A percentile compares a stretch with the other conserved stretches of the same genome.
phyloP scores from a whole-genome alignment of 108 stramenopile genomes.

The Mediolabrus comicus region DNA sequence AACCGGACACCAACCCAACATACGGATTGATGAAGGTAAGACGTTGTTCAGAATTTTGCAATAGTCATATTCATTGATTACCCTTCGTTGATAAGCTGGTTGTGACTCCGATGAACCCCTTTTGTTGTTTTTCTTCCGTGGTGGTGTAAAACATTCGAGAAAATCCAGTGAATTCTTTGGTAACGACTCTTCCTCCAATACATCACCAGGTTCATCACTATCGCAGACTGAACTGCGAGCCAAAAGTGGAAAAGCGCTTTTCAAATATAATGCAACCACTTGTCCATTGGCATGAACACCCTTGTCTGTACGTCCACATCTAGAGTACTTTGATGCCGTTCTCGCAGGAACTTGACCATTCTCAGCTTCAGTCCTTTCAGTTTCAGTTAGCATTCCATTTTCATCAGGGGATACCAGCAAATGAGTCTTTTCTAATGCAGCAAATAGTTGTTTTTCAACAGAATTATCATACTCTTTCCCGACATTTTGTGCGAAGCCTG shows the following conservation, averaged over 20 bases:
- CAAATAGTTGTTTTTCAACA: slow-evolving; percentile 86
- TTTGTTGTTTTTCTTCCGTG: slow-evolving; percentile 31
- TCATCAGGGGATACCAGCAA: slow-evolving; percentile 59
- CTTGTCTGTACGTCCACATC: slow-evolving; percentile 91
- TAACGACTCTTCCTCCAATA: slow-evolving; percentile 51
- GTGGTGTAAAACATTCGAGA: slow-evolving; percentile 51
- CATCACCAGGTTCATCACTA: slow-evolving; percentile 20
- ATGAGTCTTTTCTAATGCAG: slow-evolving; percentile 70
- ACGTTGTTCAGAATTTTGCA: slow-evolving; percentile 91
- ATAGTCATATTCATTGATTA: slow-evolving; percentile 87
- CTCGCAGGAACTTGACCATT: slow-evolving; percentile 10
- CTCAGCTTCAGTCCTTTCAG: background rate
- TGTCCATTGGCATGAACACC: slow-evolving; percentile 84
- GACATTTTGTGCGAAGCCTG: slow-evolving; percentile 85
- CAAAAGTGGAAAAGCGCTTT: slow-evolving; percentile 67
- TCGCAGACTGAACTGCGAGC: slow-evolving; percentile 42
- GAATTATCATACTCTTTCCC: slow-evolving; percentile 69
- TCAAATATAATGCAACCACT: slow-evolving; percentile 82
- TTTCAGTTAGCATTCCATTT: slow-evolving; percentile 7
- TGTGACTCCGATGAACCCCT: background rate
- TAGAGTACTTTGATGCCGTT: slow-evolving; percentile 68
- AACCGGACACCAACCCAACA: slow-evolving; percentile 94
- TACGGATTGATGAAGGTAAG: slow-evolving; percentile 89
- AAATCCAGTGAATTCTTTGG: slow-evolving; percentile 65
- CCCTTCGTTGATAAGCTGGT: slow-evolving; percentile 28